Evolutionary conservation across 2,329 filamentous ascomycete genomes (phyloP), one percentile per base, ranked within the genome.

Genomic region (Ceratocystis lukuohia): DNA sequence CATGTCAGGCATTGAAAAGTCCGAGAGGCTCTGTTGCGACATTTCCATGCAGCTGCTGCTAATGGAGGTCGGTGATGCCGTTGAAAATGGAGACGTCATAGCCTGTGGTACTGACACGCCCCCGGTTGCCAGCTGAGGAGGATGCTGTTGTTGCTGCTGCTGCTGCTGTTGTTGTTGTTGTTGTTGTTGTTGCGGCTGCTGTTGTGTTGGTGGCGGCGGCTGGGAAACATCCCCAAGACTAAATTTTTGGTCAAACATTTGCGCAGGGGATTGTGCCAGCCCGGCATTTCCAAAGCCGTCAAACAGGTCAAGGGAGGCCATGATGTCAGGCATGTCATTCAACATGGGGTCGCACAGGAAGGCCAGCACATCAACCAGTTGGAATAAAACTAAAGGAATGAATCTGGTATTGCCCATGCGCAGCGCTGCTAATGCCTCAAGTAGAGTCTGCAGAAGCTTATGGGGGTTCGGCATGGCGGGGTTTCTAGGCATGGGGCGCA

Each of bases 361-460:
- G 6, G 88, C 87, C 2, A 92, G 76, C 2, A 87, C 80, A 53
- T 93, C 88, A 68, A 86, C 81, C 48, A 93, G 82, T 76, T 93
- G 94, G 73, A 82, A 83, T 66, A 94, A 76, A 1, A 96, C 80
- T 0, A 95, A 80, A 2, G 89, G 89, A 15, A 93, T 78, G 73
- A 91, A 94, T 64, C 88, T 86, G 69, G 87, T 82, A 66, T 92
- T 82, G 5, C 89, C 89, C 67, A 84, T 86, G n/a, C 88, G 88
- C 20, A 94, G 80, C 7, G 84, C 79, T 1, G 86, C 85, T 1
- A 91, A 79, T 7, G 91, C 80, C 67, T 82, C 83, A 50, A 89
- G 77, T 37, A 92, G 80, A 67, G 88, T 82, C 68, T 84, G 84
- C 4, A 95, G 82, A 72, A 90, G 86, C 71, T 93, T 88, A 45